Conservation (phyloP, 768 basidiomycete genomes). For the Crepidotus variabilis region DNA sequence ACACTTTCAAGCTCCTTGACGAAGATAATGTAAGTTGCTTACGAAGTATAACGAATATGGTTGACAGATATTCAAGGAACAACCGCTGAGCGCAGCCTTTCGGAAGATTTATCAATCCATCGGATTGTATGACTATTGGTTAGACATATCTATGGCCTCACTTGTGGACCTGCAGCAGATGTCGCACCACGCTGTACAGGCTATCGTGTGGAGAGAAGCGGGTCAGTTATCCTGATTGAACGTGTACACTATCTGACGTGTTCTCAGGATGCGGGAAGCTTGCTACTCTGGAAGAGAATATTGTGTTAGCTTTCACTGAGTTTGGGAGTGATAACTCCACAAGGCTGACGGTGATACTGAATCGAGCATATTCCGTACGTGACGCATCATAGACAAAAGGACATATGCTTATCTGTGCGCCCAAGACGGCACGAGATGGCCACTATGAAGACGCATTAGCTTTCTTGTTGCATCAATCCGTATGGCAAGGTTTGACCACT, state of each 20-base stretch:
- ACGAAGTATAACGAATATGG: not conserved
- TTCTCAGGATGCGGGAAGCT: slow-evolving; percentile 61
- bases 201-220: slow-evolving; percentile 65
- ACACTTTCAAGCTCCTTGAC: slow-evolving; percentile 72
- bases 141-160: slow-evolving; percentile 49
- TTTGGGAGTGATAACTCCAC: slow-evolving; percentile 57
- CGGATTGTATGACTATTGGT: slow-evolving; percentile 70
- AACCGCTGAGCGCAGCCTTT: slow-evolving; percentile 68
- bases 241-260: not conserved
- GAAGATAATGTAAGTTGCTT: slow-evolving; percentile 48
- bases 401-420: slow-evolving; percentile 3
- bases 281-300: slow-evolving; percentile 61
- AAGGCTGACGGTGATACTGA: slow-evolving; percentile 55
- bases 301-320: slow-evolving; percentile 65
- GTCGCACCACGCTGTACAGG: slow-evolving; percentile 71
- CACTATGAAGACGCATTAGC: slow-evolving; percentile 57
- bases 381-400: not conserved
- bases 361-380: slow-evolving; percentile 64
- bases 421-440: slow-evolving; percentile 67
- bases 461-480: slow-evolving; percentile 60
- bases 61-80: slow-evolving; percentile 40
- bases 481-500: slow-evolving; percentile 66
- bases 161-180: slow-evolving; percentile 60
- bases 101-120: slow-evolving; percentile 62
- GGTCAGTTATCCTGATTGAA: slow-evolving; percentile 35